Evolutionary conservation across 2,329 filamentous ascomycete genomes (phyloP), one percentile per base, ranked within the genome.

Genomic region (Cercospora sp.): DNA sequence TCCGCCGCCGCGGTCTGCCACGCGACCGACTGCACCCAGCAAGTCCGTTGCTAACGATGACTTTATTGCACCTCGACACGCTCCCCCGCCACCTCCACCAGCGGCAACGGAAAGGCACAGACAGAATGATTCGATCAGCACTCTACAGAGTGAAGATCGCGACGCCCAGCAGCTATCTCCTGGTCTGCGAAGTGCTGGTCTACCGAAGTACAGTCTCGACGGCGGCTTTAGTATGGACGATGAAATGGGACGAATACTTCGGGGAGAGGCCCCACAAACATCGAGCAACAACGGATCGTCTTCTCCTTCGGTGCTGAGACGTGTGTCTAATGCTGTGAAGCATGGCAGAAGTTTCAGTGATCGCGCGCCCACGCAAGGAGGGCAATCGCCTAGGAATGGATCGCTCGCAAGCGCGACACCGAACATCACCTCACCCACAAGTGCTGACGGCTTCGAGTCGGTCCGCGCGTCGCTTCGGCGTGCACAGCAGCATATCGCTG

Each of bases 141-240:
- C 81, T 26, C 72, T 79, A 48, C 80, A 80, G 53, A 84, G 79
- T 69, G 80, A 42, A 67, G 71, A 70, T 71, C 59, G 69, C 28
- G 76, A 77, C 53, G 23, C 28, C 55, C 72, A 65, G 10, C 76
- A 73, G 45, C 69, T 73, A 10, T 77, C 76, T 8, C 74, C 74
- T 23, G 73, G 72, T 18, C 62, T 76, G 63, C 75, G 70, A 30
- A 77, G 75, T 63, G 72, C 76, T 64, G 74, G 74, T 60, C 72
- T 82, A 60, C 83, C 83, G 12, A 81, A 82, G 42, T 82, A 87
- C 69, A 97, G 91, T 79, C 86, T 87, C 53, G 92, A 92, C 63
- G 92, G 90, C 64, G 93, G 97, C 72, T 95, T 97, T 76, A 95
- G 91, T 68, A 89, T 97, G 90, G 94, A 98, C 72, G 94, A 97